phyloP scores from a whole-genome alignment of 345 rosid genomes.

The Citrus unshiu region DNA sequence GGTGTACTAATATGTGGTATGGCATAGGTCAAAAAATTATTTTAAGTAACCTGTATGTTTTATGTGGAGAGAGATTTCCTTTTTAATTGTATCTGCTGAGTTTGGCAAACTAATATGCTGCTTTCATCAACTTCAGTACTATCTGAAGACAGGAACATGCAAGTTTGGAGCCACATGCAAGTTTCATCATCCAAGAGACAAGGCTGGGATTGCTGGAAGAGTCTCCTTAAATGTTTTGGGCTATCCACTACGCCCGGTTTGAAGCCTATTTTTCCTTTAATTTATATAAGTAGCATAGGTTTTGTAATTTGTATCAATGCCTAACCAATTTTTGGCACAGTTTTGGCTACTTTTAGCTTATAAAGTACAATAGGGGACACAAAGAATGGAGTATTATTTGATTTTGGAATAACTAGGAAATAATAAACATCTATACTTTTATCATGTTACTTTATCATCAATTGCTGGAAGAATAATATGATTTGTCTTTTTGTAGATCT shows the following conservation, averaged over 20 bases:
- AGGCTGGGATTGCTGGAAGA: conserved; percentile 90
- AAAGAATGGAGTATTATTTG: not conserved
- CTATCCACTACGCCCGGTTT: conserved; percentile 88
- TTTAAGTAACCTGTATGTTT: not conserved
- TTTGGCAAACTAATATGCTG: conserved; percentile 17
- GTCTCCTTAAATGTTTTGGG: conserved; percentile 89
- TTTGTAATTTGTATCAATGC: not conserved
- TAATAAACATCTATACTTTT: not conserved
- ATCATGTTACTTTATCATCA: not conserved
- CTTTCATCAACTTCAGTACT: conserved; percentile 59
- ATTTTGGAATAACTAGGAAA: not conserved
- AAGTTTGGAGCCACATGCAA: conserved; percentile 99
- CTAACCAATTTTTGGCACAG: not conserved
- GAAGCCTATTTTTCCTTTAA: conserved; percentile 22
- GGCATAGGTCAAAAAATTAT: not conserved
- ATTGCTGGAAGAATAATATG: not conserved
- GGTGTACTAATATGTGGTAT: not conserved
- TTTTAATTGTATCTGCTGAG: not conserved
- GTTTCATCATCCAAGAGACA: conserved; percentile 96
- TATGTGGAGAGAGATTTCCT: not conserved
- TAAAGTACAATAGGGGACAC: not conserved
- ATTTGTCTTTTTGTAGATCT: not conserved
- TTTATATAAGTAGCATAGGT: not conserved
- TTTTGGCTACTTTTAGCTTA: conserved; percentile 1
- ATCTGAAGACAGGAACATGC: conserved; percentile 98